Base-by-base conservation (phyloP, 345 rosid species). In the Hypericum androsaemum region DNA sequence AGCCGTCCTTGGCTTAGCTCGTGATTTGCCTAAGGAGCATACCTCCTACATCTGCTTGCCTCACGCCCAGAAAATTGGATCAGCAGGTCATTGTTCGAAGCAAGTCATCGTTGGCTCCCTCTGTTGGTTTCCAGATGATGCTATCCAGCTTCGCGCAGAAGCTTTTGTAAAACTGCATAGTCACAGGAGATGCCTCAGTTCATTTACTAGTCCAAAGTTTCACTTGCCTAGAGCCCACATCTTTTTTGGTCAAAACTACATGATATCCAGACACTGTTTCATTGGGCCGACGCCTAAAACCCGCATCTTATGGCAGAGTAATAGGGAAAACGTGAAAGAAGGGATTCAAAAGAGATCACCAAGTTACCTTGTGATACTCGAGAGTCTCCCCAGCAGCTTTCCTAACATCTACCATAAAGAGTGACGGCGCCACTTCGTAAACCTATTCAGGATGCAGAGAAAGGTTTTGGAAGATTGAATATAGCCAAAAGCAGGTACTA, bases 351-450 rank as follows among this genome's bases (percentile, higher is more conserved):
- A 45, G 41, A 32, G 5, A 52, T 39, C 37, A 12, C 39, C 54
- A 35, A 49, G 39, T 11, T 56, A 90, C 98, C 96, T 84, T 84
- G 72, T 81, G 94, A 70, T 87, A 92, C 67, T 84, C 89, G 53
- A 81, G 85, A 56, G 94, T 79, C 59, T 90, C 95, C 47, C 96
- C 96, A 38, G 95, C 76, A 44, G 95, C 95, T 64, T 92, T 92
- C 52, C 94, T 73, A 37, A 76, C 88, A 60, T 90, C 95, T 47
- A 80, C 83, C 98, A 87, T 87, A 84, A 84, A 87, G 54, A 92
- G 88, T 3, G 88, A 75, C 11, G 89, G 92, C 15, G 95, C 98
- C 61, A 90, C 95, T 79, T 92, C 94, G 57, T 53, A 92, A 56
- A 84, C 71, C 98, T 92, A 55, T 0, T 47, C 12, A 37, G 11